Evolutionary conservation across 441 rosid genomes (phyloP).

Genomic region (Viola pubescens): DNA sequence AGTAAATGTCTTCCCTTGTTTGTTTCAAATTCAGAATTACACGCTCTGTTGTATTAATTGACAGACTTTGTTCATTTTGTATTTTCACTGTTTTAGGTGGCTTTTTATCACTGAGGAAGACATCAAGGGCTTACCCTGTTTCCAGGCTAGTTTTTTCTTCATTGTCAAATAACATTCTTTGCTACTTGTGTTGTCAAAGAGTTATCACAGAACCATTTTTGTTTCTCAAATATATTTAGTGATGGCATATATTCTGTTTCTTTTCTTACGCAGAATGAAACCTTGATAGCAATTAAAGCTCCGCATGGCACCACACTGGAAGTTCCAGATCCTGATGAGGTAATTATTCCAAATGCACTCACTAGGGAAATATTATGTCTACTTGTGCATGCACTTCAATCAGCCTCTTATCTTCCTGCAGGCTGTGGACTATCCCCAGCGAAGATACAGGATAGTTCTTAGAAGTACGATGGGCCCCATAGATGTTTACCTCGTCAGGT

Average conservation of each 20-base stretch:
- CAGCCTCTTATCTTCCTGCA: conserved; percentile 23
- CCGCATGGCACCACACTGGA: conserved; percentile 99
- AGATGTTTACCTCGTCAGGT: conserved; percentile 97
- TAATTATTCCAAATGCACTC: conserved; percentile 26
- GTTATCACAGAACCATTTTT: neutral
- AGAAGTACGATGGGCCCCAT: conserved; percentile 98
- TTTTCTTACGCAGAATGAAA: conserved; percentile 60
- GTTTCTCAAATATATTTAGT: too few species aligned
- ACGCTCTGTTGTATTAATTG: conserved; percentile 6
- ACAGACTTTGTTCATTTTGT: conserved; percentile 19
- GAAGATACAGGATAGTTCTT: conserved; percentile 85
- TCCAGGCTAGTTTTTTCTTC: conserved; percentile 49
- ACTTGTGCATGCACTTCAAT: conserved; percentile 7
- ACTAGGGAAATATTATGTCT: conserved; percentile 3
- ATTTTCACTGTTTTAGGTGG: conserved; percentile 44
- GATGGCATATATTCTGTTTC: neutral
- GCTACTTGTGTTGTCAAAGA: conserved; percentile 9
- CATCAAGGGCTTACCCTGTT: conserved; percentile 84
- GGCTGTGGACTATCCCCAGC: conserved; percentile 86
- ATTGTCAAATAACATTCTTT: conserved; percentile 8
- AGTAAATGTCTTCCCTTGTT: conserved; percentile 33
- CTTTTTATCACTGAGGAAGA: conserved; percentile 96
- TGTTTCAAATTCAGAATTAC: neutral
- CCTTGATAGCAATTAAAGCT: conserved; percentile 92
- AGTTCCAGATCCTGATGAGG: conserved; percentile 99